These are phyloP conservation scores for Nicotiana attenuata DNA, from an alignment of 257 asterid genomes.

Conservation along the genomic window DNA sequence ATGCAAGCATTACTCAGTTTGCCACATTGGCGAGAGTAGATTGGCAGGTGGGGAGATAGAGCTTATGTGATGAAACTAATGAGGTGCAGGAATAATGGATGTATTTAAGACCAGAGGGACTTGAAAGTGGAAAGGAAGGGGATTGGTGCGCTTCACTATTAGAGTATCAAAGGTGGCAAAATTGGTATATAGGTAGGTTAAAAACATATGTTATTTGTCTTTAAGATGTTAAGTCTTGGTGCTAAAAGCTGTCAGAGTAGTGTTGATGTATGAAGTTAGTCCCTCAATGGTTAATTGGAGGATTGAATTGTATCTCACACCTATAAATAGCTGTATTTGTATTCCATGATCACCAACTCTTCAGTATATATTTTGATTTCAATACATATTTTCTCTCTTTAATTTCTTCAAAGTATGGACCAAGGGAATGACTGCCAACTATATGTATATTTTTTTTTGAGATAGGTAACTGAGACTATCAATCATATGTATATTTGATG, in stretches of 20 bases:
- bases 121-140: neutral
- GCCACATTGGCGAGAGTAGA: neutral
- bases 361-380: neutral
- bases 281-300: neutral
- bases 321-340: neutral
- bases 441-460: neutral
- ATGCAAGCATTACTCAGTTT: neutral
- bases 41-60: neutral
- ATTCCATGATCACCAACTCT: neutral
- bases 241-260: neutral
- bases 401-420: neutral
- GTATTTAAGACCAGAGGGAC: neutral
- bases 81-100: neutral
- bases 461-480: no score
- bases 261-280: neutral
- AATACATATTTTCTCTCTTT: neutral
- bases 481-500: neutral
- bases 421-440: neutral
- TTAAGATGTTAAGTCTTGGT: neutral
- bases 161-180: neutral
- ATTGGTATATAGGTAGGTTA: neutral
- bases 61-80: neutral
- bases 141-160: neutral
- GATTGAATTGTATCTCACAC: neutral
- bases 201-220: neutral